phyloP scores from a whole-genome alignment of 1,284 basidiomycete genomes.

The Rhodotorula mucilaginosa region DNA sequence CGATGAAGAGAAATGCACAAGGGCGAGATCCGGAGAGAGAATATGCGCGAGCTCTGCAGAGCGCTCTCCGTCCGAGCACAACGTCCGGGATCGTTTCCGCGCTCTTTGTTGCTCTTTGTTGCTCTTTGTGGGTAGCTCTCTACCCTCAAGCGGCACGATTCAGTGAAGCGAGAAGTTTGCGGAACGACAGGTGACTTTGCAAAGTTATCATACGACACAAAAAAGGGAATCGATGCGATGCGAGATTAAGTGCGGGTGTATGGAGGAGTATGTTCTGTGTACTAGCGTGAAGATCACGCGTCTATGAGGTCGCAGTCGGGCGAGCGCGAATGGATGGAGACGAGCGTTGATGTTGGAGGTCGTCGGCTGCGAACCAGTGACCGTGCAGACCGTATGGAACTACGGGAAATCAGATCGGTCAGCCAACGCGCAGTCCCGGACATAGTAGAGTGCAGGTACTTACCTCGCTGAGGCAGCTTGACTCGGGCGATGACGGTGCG shows the following conservation, averaged over 20 bases:
- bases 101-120: too few relatives aligned
- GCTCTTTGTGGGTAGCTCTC: too few relatives aligned
- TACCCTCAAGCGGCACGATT: too few relatives aligned
- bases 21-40: too few relatives aligned
- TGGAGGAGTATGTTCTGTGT: not conserved
- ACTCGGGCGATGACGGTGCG: conserved; percentile 50
- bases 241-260: not conserved
- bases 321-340: conserved; percentile 11
- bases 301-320: not conserved
- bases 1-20: too few relatives aligned
- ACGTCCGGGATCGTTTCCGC: too few relatives aligned
- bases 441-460: not conserved
- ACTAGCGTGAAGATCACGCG: not conserved
- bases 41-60: too few relatives aligned
- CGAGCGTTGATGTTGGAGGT: conserved; percentile 44
- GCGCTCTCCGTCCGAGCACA: too few relatives aligned
- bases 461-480: conserved; percentile 52
- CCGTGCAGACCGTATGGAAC: conserved; percentile 51
- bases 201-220: not conserved
- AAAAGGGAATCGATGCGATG: not conserved
- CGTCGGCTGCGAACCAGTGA: conserved; percentile 45
- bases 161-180: too few relatives aligned
- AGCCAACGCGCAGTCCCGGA: not conserved
- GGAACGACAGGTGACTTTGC: not conserved
- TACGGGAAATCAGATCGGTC: not conserved